Conservation (phyloP, 352 stramenopile genomes). For the Saprolegnia parasitica region DNA sequence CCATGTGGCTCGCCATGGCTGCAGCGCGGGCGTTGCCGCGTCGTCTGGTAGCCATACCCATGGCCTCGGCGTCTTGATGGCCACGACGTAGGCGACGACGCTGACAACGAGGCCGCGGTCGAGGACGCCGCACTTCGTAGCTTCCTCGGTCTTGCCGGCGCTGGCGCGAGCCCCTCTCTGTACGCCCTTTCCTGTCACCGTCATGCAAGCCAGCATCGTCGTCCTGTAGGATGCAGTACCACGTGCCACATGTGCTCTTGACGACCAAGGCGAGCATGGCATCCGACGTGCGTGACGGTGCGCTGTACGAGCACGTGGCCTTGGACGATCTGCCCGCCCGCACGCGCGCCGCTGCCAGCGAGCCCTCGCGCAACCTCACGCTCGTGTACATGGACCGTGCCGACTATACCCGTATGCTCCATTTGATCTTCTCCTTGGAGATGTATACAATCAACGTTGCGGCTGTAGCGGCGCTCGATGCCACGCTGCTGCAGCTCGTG, state of each 20-base stretch:
- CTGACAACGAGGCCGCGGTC: no score
- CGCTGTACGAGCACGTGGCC: not conserved
- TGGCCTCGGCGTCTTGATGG: not conserved
- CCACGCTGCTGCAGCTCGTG: not conserved
- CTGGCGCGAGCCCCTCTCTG: no score
- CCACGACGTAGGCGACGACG: not conserved
- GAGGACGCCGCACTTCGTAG: no score
- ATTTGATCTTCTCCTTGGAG: not conserved
- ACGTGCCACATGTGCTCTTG: slow-evolving; percentile 2
- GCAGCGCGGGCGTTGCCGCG: not conserved
- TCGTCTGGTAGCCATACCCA: not conserved
- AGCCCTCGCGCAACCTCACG: not conserved
- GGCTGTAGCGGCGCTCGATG: not conserved
- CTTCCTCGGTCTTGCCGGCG: no score
- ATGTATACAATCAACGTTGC: no score
- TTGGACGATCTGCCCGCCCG: not conserved
- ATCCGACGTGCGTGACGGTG: not conserved
- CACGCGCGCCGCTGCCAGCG: not conserved
- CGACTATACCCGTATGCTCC: not conserved
- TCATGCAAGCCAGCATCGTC: no score
- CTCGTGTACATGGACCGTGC: not conserved
- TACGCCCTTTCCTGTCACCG: no score
- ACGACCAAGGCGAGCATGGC: not conserved
- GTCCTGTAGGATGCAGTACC: not conserved
- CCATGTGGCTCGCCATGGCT: not conserved